A percentile compares a stretch with the other conserved stretches of the same genome.
Evolutionary conservation across 129 eudicot species (phyloP).

Genomic region (Artemisia argyi): DNA sequence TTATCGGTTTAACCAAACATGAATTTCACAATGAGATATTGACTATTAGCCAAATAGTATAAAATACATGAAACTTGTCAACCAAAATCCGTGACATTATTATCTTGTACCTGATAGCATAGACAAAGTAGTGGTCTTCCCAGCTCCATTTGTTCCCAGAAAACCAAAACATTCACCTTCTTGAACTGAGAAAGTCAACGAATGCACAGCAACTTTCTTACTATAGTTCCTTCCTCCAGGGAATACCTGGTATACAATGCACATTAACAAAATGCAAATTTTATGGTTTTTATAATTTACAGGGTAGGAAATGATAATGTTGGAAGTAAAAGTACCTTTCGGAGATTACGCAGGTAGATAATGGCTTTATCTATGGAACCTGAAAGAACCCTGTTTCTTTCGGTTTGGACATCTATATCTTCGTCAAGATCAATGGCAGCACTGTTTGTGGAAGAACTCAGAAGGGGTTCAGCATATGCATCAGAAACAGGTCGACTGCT

Average conservation of each 20-base stretch:
- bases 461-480: slow-evolving; percentile 70
- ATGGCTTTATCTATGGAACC: slow-evolving; percentile 82
- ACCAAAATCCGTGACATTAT: slow-evolving; percentile 10
- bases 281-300: not conserved
- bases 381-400: slow-evolving; percentile 81
- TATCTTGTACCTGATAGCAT: slow-evolving; percentile 79
- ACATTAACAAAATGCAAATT: slow-evolving; percentile 12
- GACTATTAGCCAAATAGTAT: not conserved
- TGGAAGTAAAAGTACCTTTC: slow-evolving; percentile 54
- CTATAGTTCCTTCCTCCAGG: slow-evolving; percentile 66
- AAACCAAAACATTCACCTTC: slow-evolving; percentile 99
- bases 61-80: slow-evolving; percentile 12
- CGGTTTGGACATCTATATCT: slow-evolving; percentile 82
- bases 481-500: slow-evolving; percentile 23
- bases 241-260: slow-evolving; percentile 57
- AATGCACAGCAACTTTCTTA: slow-evolving; percentile 80
- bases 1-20: not conserved
- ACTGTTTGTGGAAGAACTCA: slow-evolving; percentile 50
- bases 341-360: slow-evolving; percentile 75
- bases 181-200: slow-evolving; percentile 91
- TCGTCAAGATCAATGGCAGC: slow-evolving; percentile 54
- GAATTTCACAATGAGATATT: slow-evolving; percentile 6
- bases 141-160: slow-evolving; percentile 98
- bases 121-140: slow-evolving; percentile 93
- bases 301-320: slow-evolving; percentile 17